phyloP scores from a whole-genome alignment of 106 monocot genomes.

The Apostasia shenzhenica region DNA sequence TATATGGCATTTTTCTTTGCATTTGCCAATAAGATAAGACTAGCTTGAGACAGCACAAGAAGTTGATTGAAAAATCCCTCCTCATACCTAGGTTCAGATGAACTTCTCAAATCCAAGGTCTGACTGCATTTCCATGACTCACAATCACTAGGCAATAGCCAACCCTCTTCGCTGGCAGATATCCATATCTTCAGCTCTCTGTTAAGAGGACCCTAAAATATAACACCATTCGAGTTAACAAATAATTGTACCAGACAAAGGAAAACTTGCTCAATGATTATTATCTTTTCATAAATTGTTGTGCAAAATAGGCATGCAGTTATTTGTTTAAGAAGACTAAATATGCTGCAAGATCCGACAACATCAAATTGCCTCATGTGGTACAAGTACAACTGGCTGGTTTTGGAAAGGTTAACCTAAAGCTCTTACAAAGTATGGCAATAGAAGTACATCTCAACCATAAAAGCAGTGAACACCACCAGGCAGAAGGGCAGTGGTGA shows the following conservation, averaged over 20 bases:
- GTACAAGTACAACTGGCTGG: too few relatives aligned
- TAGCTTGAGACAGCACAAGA: constrained; percentile 69
- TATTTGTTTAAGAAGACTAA: too few relatives aligned
- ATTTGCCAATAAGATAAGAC: constrained; percentile 86
- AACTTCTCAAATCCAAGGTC: constrained; percentile 80
- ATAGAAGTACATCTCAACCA: too few relatives aligned
- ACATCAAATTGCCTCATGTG: too few relatives aligned
- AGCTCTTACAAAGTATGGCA: too few relatives aligned
- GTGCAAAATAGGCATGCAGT: neutral
- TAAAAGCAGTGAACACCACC: too few relatives aligned
- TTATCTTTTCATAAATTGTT: neutral
- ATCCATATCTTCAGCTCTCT: constrained; percentile 93
- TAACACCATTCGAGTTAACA: neutral
- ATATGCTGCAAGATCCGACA: too few relatives aligned
- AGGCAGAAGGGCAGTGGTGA: too few relatives aligned
- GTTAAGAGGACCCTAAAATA: constrained; percentile 73
- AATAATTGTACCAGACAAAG: neutral
- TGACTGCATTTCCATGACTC: constrained; percentile 93
- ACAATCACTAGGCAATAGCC: constrained; percentile 81
- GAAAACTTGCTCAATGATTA: neutral
- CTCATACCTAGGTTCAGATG: constrained; percentile 47
- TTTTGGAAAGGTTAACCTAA: too few relatives aligned
- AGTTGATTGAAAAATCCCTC: constrained; percentile 98
- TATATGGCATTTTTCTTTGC: constrained; percentile 98
- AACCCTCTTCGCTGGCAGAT: constrained; percentile 77